Conservation (phyloP, 306 rosid species). For the Fragaria ananassa region DNA sequence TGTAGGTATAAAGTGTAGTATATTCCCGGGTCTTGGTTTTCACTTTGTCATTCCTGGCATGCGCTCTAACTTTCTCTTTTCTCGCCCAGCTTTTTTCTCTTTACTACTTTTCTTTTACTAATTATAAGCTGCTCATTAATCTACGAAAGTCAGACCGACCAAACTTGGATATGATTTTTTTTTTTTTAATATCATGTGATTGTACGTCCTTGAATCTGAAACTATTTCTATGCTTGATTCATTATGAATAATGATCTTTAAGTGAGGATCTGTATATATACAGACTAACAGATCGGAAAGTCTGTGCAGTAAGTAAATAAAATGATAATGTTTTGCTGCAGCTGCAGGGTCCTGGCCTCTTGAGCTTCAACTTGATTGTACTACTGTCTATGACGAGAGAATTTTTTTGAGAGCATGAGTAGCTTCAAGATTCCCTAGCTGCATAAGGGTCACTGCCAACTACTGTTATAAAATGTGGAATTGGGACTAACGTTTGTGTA, state of each 20-base stretch:
- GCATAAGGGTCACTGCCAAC: background rate
- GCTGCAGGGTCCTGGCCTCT: background rate
- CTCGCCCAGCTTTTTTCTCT: background rate
- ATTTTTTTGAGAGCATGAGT: background rate
- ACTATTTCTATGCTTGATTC: background rate
- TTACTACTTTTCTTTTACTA: background rate
- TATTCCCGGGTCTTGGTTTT: background rate
- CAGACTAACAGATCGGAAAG: background rate
- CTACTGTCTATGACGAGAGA: background rate
- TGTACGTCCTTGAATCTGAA: background rate
- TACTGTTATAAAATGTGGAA: background rate
- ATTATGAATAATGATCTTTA: background rate
- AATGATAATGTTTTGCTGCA: background rate
- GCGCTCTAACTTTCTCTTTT: constrained; percentile 34
- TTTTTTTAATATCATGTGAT: background rate
- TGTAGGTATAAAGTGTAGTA: constrained; percentile 23
- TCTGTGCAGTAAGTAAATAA: background rate
- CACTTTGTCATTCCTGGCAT: constrained; percentile 43
- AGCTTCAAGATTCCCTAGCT: background rate
- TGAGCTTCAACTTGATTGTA: background rate
- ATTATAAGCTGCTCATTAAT: background rate
- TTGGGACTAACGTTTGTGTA: background rate
- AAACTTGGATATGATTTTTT: background rate
- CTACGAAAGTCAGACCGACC: background rate
- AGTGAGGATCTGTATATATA: background rate